Conservation (phyloP, 805 yeast species). For the Starmerella gropengiesseri region DNA sequence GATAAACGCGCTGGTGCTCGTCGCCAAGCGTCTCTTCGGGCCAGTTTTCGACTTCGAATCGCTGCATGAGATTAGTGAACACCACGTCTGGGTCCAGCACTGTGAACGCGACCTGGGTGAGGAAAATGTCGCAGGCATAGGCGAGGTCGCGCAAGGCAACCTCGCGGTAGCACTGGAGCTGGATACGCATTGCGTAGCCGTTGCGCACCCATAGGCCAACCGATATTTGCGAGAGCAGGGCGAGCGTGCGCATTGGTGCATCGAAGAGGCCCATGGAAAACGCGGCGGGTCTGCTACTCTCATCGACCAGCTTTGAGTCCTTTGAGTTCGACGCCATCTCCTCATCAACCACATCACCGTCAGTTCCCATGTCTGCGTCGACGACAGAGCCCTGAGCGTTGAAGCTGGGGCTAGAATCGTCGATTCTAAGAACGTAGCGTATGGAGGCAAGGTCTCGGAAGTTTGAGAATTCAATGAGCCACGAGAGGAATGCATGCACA, state of each 20-base stretch:
- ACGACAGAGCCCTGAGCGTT: constrained; percentile 12
- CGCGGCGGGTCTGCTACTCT: constrained; percentile 21
- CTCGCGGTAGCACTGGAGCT: constrained; percentile 65
- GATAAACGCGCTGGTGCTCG: constrained; percentile 38
- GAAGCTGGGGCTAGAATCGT: too few species aligned
- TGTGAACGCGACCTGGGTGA: constrained; percentile 53
- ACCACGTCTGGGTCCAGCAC: constrained; percentile 46
- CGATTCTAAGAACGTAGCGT: constrained; percentile 18
- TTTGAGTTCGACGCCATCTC: too few species aligned
- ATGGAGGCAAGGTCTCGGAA: constrained; percentile 23
- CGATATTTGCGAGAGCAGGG: constrained; percentile 69
- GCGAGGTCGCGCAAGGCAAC: constrained; percentile 77
- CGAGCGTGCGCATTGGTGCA: constrained; percentile 66
- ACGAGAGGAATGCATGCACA: constrained; percentile 58
- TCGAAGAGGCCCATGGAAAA: constrained; percentile 40
- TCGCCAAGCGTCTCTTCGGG: constrained; percentile 36
- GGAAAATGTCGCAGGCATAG: constrained; percentile 62
- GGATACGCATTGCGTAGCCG: constrained; percentile 71
- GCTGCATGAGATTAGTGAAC: constrained; percentile 45
- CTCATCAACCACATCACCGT: too few species aligned
- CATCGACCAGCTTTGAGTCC: too few species aligned
- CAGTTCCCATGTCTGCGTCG: too few species aligned
- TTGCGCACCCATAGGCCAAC: constrained; percentile 92
- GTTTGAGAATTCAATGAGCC: constrained; percentile 49
- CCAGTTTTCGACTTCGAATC: constrained; percentile 63